These are phyloP conservation scores for Monilinia fructicola DNA, from an alignment of 2,329 filamentous ascomycete species.

Conservation along the genomic window DNA sequence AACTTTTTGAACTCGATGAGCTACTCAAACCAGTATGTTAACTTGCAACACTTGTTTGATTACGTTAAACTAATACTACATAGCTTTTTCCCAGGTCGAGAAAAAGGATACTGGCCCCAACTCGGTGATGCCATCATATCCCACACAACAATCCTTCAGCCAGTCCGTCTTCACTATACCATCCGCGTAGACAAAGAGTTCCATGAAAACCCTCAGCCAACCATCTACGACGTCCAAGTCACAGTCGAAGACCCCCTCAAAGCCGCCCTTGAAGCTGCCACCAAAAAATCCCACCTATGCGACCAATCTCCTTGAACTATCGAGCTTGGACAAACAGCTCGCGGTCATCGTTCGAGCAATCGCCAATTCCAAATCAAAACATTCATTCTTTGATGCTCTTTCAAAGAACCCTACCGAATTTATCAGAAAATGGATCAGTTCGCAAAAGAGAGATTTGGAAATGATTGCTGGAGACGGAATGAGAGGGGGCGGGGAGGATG, in stretches of 20 bases:
- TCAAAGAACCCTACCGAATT: constrained; percentile 81
- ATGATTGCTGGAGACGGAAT: constrained; percentile 39
- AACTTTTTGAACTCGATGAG: constrained; percentile 87
- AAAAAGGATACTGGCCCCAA: constrained; percentile 81
- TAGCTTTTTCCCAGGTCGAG: constrained; percentile 44
- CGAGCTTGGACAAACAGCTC: constrained; percentile 78
- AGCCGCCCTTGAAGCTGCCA: constrained; percentile 61
- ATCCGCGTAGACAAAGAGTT: constrained; percentile 88
- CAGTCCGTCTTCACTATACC: constrained; percentile 84
- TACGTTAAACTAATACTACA: constrained; percentile 31
- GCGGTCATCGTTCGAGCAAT: constrained; percentile 81
- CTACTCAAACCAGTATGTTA: constrained; percentile 68
- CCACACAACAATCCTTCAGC: constrained; percentile 76
- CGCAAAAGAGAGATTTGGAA: constrained; percentile 64
- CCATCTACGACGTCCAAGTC: constrained; percentile 87
- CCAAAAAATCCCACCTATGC: constrained; percentile 70
- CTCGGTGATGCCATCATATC: constrained; percentile 76
- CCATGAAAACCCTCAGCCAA: constrained; percentile 71
- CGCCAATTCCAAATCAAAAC: constrained; percentile 81
- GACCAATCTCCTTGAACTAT: constrained; percentile 72
- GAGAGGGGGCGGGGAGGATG: constrained; percentile 57
- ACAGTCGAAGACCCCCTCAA: constrained; percentile 80
- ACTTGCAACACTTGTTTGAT: neutral
- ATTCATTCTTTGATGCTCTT: constrained; percentile 79
- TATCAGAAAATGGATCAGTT: constrained; percentile 82